Evolutionary conservation across 176 grass and related monocot species (phyloP).

Genomic region (bread wheat (Triticum aestivum)): IWGSC_CS_RefSeq_v2.1 NC_057801.1:458286536-458287035

Average conservation of each 20-base stretch:
- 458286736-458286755: too few relatives aligned
- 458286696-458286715: too few relatives aligned
- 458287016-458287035: neutral
- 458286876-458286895: conserved; percentile 16
- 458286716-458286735: too few relatives aligned
- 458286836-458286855: conserved; percentile 10
- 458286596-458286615: too few relatives aligned
- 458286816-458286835: neutral
- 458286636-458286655: too few relatives aligned
- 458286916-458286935: neutral
- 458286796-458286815: neutral
- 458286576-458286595: too few relatives aligned
- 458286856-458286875: conserved; percentile 32
- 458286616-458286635: too few relatives aligned
- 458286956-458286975: neutral
- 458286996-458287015: neutral
- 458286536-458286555: too few relatives aligned
- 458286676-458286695: too few relatives aligned
- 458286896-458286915: neutral
- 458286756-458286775: too few relatives aligned
- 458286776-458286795: neutral
- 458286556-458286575: too few relatives aligned
- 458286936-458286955: neutral
- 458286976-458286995: neutral
- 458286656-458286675: too few relatives aligned